Percentiles rank a stretch among this genome's conserved stretches.
Conservation (phyloP, 75 land plant genomes). For the Picea glauca region DNA sequence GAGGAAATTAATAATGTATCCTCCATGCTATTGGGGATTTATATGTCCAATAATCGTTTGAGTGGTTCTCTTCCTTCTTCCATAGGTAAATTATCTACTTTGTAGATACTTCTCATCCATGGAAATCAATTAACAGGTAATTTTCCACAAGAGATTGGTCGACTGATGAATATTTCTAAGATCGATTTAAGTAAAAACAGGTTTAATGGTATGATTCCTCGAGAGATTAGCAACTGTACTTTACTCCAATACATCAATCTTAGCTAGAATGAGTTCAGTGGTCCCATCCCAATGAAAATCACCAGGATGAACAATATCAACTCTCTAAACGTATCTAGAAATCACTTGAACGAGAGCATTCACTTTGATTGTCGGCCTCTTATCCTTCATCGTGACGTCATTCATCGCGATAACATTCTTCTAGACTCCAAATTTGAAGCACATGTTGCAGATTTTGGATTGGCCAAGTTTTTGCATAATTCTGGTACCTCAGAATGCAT, state of each 20-base stretch:
- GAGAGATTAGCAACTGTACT: not conserved
- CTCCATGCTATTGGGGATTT: slow-evolving; percentile 12
- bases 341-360: not conserved
- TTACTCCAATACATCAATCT: not conserved
- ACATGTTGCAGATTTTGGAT: slow-evolving; percentile 74
- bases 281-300: slow-evolving; percentile 6
- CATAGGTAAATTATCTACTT: slow-evolving; percentile 17
- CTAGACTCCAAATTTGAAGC: slow-evolving; percentile 60
- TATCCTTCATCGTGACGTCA: slow-evolving; percentile 71
- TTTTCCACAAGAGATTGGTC: slow-evolving; percentile 20
- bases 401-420: slow-evolving; percentile 67
- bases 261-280: slow-evolving; percentile 2
- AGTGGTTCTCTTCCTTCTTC: slow-evolving; percentile 19
- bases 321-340: not conserved
- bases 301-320: not conserved
- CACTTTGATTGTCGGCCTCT: slow-evolving; percentile 77
- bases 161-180: slow-evolving; percentile 20
- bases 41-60: slow-evolving; percentile 29
- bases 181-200: slow-evolving; percentile 20
- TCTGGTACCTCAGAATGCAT: slow-evolving; percentile 55
- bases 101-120: slow-evolving; percentile 16
- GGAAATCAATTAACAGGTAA: slow-evolving; percentile 24
- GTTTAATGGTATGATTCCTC: slow-evolving; percentile 27
- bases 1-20: not conserved
- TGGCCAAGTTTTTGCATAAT: slow-evolving; percentile 65